phyloP scores from a whole-genome alignment of 257 asterid genomes.

The Solanum clarkiae region DNA sequence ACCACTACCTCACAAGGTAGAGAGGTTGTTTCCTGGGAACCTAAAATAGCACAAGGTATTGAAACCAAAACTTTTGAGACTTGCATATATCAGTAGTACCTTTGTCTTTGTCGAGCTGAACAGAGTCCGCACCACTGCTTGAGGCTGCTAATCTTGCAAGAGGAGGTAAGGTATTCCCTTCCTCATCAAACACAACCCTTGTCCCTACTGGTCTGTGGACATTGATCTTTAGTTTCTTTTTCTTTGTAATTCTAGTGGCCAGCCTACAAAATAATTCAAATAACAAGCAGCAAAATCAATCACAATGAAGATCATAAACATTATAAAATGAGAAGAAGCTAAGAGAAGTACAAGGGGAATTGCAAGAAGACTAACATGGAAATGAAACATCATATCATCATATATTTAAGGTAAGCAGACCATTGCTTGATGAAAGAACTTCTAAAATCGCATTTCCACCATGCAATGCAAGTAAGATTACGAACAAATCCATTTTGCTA shows the following conservation, averaged over 20 bases:
- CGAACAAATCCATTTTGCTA: not conserved
- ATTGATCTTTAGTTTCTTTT: constrained; percentile 91
- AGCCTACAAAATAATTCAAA: constrained; percentile 29
- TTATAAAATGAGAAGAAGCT: not conserved
- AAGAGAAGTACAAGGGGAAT: not conserved
- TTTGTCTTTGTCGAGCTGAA: constrained; percentile 54
- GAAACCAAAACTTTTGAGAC: not conserved
- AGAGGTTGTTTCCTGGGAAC: no score
- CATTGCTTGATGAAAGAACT: not conserved
- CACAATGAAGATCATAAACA: not conserved
- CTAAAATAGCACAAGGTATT: not conserved
- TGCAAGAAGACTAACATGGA: not conserved
- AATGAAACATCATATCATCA: not conserved
- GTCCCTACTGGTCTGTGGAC: constrained; percentile 79
- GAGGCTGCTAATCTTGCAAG: constrained; percentile 61
- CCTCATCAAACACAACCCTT: constrained; percentile 94
- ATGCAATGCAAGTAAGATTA: not conserved
- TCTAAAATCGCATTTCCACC: not conserved
- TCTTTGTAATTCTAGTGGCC: constrained; percentile 58
- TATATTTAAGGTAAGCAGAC: not conserved
- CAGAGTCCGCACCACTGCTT: constrained; percentile 21
- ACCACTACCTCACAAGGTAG: no score
- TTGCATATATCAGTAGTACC: constrained; percentile 20
- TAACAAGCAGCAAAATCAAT: not conserved
- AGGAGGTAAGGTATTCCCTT: constrained; percentile 76